These are phyloP conservation scores for Fusarium longipes DNA, from an alignment of 2,329 filamentous ascomycete species.

Conservation along the genomic window DNA sequence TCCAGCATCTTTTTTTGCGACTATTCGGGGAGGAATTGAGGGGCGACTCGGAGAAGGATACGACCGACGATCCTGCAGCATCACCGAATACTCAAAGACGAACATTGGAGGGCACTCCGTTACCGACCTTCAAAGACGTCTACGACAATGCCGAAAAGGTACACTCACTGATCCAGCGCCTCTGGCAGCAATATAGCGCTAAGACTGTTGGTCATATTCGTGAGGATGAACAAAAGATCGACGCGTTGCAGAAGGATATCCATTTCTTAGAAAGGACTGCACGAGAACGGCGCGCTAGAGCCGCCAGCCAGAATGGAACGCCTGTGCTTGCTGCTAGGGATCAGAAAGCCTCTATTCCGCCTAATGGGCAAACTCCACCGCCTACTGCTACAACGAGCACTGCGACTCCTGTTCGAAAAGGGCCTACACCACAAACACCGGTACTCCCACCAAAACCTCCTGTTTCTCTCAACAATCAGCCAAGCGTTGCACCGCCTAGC, in stretches of 20 bases:
- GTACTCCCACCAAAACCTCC: conserved; percentile 53
- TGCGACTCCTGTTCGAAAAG: conserved; percentile 44
- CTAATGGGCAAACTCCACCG: conserved; percentile 44
- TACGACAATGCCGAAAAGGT: conserved; percentile 74
- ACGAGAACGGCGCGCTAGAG: conserved; percentile 52
- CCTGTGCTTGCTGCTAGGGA: conserved; percentile 51
- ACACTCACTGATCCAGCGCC: conserved; percentile 74
- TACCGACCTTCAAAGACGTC: conserved; percentile 74
- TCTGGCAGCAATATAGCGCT: conserved; percentile 81
- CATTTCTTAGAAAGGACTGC: conserved; percentile 69
- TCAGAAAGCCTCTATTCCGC: conserved; percentile 41
- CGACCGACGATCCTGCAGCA: conserved; percentile 57
- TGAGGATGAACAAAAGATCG: conserved; percentile 77
- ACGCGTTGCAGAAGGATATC: conserved; percentile 74
- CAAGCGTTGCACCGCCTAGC: conserved; percentile 46
- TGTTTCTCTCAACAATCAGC: conserved; percentile 32
- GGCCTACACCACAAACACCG: conserved; percentile 49
- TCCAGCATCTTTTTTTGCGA: conserved; percentile 81
- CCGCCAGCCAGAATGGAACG: conserved; percentile 51
- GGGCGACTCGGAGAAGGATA: conserved; percentile 57
- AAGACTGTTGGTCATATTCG: conserved; percentile 76
- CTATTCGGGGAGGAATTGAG: conserved; percentile 79
- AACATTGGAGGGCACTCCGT: conserved; percentile 74
- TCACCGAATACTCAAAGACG: conserved; percentile 75
- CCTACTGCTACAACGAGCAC: conserved; percentile 35